Evolutionary conservation across 306 rosid species (phyloP), one percentile per base, ranked within the genome.

Genomic region (Biancaea sappan): DNA sequence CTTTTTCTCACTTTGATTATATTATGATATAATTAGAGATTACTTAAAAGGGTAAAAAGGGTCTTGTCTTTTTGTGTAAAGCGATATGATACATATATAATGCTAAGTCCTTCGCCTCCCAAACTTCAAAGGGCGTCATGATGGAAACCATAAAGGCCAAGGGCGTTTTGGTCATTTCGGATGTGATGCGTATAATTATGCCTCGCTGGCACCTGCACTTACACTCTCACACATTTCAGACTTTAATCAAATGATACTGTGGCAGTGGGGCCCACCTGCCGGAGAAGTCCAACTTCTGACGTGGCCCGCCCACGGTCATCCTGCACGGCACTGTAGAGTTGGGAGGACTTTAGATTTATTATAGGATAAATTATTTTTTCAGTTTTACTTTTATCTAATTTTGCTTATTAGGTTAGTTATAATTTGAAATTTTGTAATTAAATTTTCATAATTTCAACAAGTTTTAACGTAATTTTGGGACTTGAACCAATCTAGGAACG

Each of bases 161-260:
- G 76, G 84, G 67, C 3, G 0, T 50, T 75, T 51, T 28, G 3
- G 80, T 68, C 57, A 28, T 78, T 26, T 24, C 0, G 3, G 0
- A 0, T n/a, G 19, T 2, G 6, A 65, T 66, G 2, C 25, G 74
- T 22, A 41, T 47, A 4, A 69, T 59, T 43, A 69, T 31, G 61
- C 61, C 35, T 40, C 62, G n/a, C 76, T 74, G 80, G 73, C 67
- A 60, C 28, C 66, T 68, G 68, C 76, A 69, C 72, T 59, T 59
- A 25, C 41, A 32, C 44, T 29, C 52, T 22, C 12, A 21, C 57
- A 79, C 16, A 72, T 47, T 66, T 67, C 59, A 67, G 59, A 74
- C 31, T 79, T 28, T 48, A 73, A 57, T 79, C 47, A 62, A 62
- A 62, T 18, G 29, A 62, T 19, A 8, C 56, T 25, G 60, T 48